phyloP scores from a whole-genome alignment of 306 rosid genomes.

The Astragalus membranaceus region DNA sequence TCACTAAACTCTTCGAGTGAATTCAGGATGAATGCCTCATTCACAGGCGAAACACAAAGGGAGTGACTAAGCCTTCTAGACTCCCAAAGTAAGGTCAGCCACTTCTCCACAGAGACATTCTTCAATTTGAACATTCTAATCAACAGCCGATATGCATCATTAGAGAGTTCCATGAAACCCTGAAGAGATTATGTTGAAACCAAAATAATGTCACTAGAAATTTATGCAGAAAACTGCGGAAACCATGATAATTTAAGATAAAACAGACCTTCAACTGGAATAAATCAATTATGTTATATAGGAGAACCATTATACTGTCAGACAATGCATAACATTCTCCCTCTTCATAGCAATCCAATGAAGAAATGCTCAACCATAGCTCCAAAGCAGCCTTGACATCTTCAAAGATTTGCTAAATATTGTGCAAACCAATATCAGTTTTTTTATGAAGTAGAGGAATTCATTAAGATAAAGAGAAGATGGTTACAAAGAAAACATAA shows the following conservation, averaged over 20 bases:
- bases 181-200: slow-evolving; percentile 27
- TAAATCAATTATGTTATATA: slow-evolving; percentile 64
- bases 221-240: slow-evolving; percentile 16
- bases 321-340: slow-evolving; percentile 32
- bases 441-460: background rate
- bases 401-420: slow-evolving; percentile 58
- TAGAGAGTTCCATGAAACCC: slow-evolving; percentile 66
- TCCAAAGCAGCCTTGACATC: slow-evolving; percentile 70
- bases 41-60: slow-evolving; percentile 67
- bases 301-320: slow-evolving; percentile 48
- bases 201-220: slow-evolving; percentile 2
- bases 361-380: slow-evolving; percentile 48
- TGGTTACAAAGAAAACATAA: background rate
- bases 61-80: slow-evolving; percentile 65
- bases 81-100: slow-evolving; percentile 64
- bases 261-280: slow-evolving; percentile 68
- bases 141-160: slow-evolving; percentile 49
- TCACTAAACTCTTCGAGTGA: slow-evolving; percentile 46
- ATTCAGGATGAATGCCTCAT: slow-evolving; percentile 50
- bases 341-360: slow-evolving; percentile 37
- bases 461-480: background rate
- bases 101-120: slow-evolving; percentile 53
- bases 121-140: slow-evolving; percentile 56
- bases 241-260: slow-evolving; percentile 12
- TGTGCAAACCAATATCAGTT: slow-evolving; percentile 22